These are phyloP conservation scores for Gardenia jasminoides DNA, from an alignment of 257 asterid species.

Conservation along the genomic window DNA sequence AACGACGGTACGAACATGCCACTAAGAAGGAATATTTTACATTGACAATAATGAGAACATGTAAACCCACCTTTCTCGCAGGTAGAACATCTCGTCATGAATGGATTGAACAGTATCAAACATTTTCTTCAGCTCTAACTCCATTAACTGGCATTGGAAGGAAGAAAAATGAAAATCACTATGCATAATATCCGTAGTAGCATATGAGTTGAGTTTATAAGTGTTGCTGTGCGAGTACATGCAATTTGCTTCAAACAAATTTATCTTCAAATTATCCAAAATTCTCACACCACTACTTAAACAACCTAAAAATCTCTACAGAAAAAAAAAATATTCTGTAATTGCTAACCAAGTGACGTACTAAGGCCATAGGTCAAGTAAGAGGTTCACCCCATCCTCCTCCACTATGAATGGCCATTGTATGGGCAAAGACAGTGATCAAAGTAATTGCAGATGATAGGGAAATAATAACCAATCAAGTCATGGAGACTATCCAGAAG, in stretches of 20 bases:
- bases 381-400: neutral
- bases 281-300: neutral
- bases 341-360: slow-evolving; percentile 6
- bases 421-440: neutral
- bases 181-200: neutral
- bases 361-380: neutral
- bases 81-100: slow-evolving; percentile 83
- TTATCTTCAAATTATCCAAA: neutral
- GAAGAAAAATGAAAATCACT: slow-evolving; percentile 12
- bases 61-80: slow-evolving; percentile 63
- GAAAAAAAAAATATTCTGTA: neutral
- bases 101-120: slow-evolving; percentile 57
- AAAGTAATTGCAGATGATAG: neutral
- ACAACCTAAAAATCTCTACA: neutral
- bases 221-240: neutral
- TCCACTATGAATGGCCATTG: neutral
- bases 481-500: neutral
- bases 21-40: neutral
- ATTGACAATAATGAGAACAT: neutral
- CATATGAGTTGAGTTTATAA: neutral
- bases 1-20: neutral
- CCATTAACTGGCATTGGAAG: slow-evolving; percentile 55
- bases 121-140: slow-evolving; percentile 75
- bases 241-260: neutral
- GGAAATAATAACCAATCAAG: neutral